Percentiles rank a stretch among this genome's conserved stretches.
Evolutionary conservation across 768 basidiomycete genomes (phyloP).

Genomic region (Lactarius psammicola): DNA sequence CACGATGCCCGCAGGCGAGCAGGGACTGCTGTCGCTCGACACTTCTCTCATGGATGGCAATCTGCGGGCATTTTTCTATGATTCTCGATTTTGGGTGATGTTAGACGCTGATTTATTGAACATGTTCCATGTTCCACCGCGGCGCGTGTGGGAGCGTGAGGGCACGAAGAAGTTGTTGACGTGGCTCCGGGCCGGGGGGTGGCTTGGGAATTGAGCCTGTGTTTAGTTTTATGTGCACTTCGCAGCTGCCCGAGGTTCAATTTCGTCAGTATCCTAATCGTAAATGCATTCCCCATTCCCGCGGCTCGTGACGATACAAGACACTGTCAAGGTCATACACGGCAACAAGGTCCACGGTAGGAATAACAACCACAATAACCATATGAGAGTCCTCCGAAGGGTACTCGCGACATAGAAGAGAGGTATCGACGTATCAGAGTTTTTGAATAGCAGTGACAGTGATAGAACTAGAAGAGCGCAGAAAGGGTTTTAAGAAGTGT

Average conservation of each 20-base stretch:
- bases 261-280: not conserved
- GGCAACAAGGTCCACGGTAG: too few species aligned
- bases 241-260: not conserved
- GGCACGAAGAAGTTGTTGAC: constrained; percentile 78
- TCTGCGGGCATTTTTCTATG: constrained; percentile 49
- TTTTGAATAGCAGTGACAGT: not conserved
- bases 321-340: not conserved
- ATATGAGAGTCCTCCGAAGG: too few species aligned
- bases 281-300: not conserved
- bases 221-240: not conserved
- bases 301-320: not conserved
- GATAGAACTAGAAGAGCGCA: not conserved
- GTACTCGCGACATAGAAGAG: too few species aligned
- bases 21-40: constrained; percentile 75
- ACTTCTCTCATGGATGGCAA: constrained; percentile 85
- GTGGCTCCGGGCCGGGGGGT: constrained; percentile 75
- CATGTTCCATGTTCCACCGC: constrained; percentile 79
- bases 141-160: constrained; percentile 86
- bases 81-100: not conserved
- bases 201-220: constrained; percentile 43
- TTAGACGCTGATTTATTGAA: constrained; percentile 1
- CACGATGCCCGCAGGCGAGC: constrained; percentile 59
- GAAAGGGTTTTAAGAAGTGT: not conserved
- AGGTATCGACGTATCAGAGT: too few species aligned
- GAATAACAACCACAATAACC: too few species aligned